phyloP scores from a whole-genome alignment of 345 rosid genomes.

The Orychophragmus violaceus region DNA sequence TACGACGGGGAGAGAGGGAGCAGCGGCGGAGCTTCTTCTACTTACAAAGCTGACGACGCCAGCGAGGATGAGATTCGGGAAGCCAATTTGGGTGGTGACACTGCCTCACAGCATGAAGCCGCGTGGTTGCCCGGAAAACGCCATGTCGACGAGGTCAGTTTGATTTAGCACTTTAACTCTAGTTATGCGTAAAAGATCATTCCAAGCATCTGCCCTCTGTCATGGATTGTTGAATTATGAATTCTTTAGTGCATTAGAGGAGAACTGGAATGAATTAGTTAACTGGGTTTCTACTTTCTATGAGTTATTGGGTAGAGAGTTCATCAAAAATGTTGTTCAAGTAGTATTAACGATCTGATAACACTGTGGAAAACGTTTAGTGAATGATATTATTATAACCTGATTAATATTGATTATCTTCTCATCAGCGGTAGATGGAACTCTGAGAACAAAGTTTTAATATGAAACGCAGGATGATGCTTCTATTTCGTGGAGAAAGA shows the following conservation, averaged over 20 bases:
- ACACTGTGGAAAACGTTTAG: constrained; percentile 4
- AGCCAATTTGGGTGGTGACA: constrained; percentile 31
- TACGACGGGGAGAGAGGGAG: constrained; percentile 93
- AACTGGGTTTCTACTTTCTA: too few relatives aligned
- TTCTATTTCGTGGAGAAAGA: constrained; percentile 90
- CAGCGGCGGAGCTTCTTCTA: constrained; percentile 51
- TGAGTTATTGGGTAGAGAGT: too few relatives aligned
- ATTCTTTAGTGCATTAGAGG: too few relatives aligned
- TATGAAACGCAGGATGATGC: constrained; percentile 88
- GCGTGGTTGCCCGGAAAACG: constrained; percentile 80
- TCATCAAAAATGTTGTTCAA: neutral
- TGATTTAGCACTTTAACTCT: too few relatives aligned
- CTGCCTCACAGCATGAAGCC: constrained; percentile 45
- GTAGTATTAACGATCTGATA: neutral
- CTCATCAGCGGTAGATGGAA: neutral
- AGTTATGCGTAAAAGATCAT: too few relatives aligned
- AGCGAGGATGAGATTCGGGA: constrained; percentile 58
- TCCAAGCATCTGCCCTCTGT: neutral
- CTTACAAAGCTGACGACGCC: constrained; percentile 34
- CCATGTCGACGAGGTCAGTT: constrained; percentile 85
- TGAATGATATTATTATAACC: too few relatives aligned
- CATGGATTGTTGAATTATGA: neutral
- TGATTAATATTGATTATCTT: too few relatives aligned
- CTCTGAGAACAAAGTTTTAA: constrained; percentile 53
- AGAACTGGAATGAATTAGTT: too few relatives aligned